Evolutionary conservation across 257 asterid species (phyloP).

Genomic region (Scutellaria minor): DNA sequence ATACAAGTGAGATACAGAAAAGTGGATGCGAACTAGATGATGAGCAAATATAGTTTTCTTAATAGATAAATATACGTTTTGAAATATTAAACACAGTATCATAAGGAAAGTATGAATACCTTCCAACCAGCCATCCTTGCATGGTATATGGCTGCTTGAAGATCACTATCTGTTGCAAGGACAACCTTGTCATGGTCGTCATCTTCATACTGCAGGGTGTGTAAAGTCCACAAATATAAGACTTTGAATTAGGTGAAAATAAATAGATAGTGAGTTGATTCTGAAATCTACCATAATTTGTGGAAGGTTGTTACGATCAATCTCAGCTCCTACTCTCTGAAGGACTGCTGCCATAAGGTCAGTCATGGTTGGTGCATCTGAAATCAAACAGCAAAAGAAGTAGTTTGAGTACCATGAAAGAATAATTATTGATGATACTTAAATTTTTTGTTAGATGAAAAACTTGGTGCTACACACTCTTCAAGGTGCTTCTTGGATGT

Average conservation of each 20-base stretch:
- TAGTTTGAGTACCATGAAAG: neutral
- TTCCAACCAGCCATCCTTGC: constrained; percentile 94
- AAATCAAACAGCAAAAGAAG: constrained; percentile 28
- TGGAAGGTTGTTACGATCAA: constrained; percentile 84
- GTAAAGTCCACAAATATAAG: constrained; percentile 23
- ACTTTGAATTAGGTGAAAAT: neutral
- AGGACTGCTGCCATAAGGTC: constrained; percentile 82
- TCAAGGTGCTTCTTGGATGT: no score
- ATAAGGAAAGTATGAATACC: constrained; percentile 47
- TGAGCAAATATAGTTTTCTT: no score
- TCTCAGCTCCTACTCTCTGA: constrained; percentile 90
- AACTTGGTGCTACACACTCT: no score
- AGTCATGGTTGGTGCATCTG: constrained; percentile 70
- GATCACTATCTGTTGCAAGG: constrained; percentile 92
- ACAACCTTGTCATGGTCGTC: constrained; percentile 88
- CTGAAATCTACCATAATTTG: constrained; percentile 70
- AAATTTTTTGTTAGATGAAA: neutral
- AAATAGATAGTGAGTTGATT: neutral
- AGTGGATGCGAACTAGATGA: no score
- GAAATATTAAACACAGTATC: neutral
- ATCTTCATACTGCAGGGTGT: constrained; percentile 76
- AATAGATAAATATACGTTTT: no score
- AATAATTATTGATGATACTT: neutral
- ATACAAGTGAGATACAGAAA: no score
- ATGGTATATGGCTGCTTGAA: constrained; percentile 84